Evolutionary conservation across 2,329 filamentous ascomycete genomes (phyloP), one percentile per base, ranked within the genome.

Genomic region (Cladorrhinum sp.): DNA sequence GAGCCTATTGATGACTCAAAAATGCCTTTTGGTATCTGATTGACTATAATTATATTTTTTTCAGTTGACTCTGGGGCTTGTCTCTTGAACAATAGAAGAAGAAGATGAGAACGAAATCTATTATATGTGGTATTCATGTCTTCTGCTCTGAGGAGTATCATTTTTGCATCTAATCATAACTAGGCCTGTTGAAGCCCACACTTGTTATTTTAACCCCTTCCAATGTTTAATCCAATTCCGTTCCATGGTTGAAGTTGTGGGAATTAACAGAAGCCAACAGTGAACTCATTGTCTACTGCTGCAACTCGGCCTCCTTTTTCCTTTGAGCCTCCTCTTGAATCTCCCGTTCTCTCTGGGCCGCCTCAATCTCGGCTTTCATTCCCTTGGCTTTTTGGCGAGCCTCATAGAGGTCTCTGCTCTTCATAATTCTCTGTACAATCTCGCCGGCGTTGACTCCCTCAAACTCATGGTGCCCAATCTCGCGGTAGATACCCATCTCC

Each of bases 351-450:
- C 82, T 80, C 48, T 85, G 83, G 12, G 85, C 83, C 32, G 83
- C 85, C 74, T 98, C 95, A 0, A 85, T 84, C 52, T 87, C 82
- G 0, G 88, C 88, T 78, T 99, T 99, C 66, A 92, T 84, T 10
- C 93, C 90, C 79, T 99, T 99, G 67, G 89, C 87, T 56, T 90
- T 82, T 79, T 99, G 95, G 62, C 95, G 82, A 69, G 92, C 95
- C 77, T 98, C 93, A 74, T 97, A 99, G 71, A 91, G 83, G 61
- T 89, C 88, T 32, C 93, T 83, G 69, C 91, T 93, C 74, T 87
- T 90, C 80, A 98, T 81, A 72, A 99, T 99, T 29, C 95, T 82
- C 67, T 89, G 85, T 52, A 99, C 93, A 68, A 99, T 98, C 68
- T 95, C 89, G 2, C 88, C 92, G 0, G 93, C 92, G 74, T 98